Evolutionary conservation across 2,329 filamentous ascomycete species (phyloP).

Genomic region (Sordariomycetes sp.): DNA sequence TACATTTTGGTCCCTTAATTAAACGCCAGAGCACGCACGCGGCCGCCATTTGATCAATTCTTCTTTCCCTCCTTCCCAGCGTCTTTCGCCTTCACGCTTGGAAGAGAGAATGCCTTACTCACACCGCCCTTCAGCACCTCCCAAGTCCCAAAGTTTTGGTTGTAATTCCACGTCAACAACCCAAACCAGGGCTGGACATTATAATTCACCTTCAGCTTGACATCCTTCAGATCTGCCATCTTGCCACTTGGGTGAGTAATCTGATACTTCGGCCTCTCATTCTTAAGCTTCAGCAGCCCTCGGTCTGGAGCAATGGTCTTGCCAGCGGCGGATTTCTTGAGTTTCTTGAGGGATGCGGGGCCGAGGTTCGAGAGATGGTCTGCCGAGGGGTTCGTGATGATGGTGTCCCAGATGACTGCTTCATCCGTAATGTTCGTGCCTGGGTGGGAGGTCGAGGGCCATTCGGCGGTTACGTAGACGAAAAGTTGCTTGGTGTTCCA

Average conservation of each 20-base stretch:
- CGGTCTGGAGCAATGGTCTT: constrained; percentile 53
- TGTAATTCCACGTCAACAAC: constrained; percentile 69
- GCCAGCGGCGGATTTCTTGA: constrained; percentile 47
- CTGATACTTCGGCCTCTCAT: constrained; percentile 92
- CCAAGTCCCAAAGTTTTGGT: constrained; percentile 45
- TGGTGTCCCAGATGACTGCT: constrained; percentile 91
- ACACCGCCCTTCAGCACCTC: constrained; percentile 54
- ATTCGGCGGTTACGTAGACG: constrained; percentile 84
- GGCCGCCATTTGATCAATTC: too few species aligned
- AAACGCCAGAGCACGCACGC: too few species aligned
- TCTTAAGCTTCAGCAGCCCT: constrained; percentile 67
- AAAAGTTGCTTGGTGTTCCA: constrained; percentile 99
- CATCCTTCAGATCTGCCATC: constrained; percentile 64
- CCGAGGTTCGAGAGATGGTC: constrained; percentile 53
- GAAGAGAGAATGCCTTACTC: constrained; percentile 56
- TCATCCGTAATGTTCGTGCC: constrained; percentile 44
- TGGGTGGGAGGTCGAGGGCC: constrained; percentile 29
- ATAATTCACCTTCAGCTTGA: constrained; percentile 77
- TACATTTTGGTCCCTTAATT: too few species aligned
- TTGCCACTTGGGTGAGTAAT: constrained; percentile 82
- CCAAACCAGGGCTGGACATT: constrained; percentile 98
- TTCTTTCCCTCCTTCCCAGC: constrained; percentile 15
- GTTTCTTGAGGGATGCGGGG: constrained; percentile 51
- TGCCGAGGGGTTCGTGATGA: constrained; percentile 69
- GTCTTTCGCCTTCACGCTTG: constrained; percentile 53